Evolutionary conservation across 1,139 yeast genomes (phyloP), one percentile per base, ranked within the genome.

Genomic region (Candida sojae): DNA sequence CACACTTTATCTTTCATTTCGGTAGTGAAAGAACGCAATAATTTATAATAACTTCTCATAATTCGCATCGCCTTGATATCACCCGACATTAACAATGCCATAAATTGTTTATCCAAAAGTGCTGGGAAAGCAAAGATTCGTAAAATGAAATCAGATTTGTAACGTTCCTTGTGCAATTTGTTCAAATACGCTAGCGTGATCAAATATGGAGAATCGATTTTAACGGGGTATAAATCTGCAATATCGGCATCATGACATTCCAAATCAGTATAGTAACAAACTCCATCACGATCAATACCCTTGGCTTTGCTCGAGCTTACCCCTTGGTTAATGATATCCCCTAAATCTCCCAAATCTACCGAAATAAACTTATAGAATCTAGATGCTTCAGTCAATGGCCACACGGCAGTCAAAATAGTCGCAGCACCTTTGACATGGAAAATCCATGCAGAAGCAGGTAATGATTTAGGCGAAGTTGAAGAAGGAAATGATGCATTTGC

Each of bases 371-470:
- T 84, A 64, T 84, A 83, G 63, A 86, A 86, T 45, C 90, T 67
- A 11, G 90, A 85, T 6, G 84, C 77, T 54, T 88, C 92, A 12
- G 95, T 89, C 47, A 91, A 72, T 3, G 97, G 97, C 88, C 97
- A 91, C 12, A 91, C 96, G 0, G 97, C 96, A 1, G 96, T 88
- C 48, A 92, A 73, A 43, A 92, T 92, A 0, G 97, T 92, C 4
- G 97, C 97, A 0, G 97, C 97, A 23, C 97, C 98, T 59, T 95
- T 88, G 11, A 92, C 97, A 62, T 92, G 97, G 72, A 90, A 93
- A 49, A 92, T 85, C 98, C 98, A 92, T 0, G 97, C 96, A 6
- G 93, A 85, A 1, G 97, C 93, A 1, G 97, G 96, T 47, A 91
- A 70, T 5, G 89, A 80, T 56, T 83, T 83, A 4, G 79, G 79